These are phyloP conservation scores for Pistacia vera DNA, from an alignment of 345 rosid genomes.

Conservation along the genomic window DNA sequence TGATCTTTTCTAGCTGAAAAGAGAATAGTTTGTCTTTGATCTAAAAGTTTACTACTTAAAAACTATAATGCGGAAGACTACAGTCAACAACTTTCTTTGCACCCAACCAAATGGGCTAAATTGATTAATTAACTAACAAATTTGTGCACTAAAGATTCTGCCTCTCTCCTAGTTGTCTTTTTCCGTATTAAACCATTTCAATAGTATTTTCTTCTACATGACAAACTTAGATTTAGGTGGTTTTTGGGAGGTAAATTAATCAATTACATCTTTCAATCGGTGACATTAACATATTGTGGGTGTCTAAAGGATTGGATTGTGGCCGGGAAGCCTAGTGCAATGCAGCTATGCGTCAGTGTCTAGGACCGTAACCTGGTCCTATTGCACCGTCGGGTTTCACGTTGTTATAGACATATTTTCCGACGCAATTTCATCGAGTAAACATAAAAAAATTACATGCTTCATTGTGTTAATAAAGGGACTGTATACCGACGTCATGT, in stretches of 20 bases:
- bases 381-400: too few species aligned
- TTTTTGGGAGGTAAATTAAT: neutral
- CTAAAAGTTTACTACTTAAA: slow-evolving; percentile 6
- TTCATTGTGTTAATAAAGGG: too few species aligned
- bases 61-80: slow-evolving; percentile 8
- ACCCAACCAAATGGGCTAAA: slow-evolving; percentile 16
- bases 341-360: too few species aligned
- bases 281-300: too few species aligned
- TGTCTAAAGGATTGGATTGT: too few species aligned
- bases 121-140: slow-evolving; percentile 23
- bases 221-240: neutral
- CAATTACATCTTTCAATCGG: neutral
- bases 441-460: too few species aligned
- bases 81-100: neutral
- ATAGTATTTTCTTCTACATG: neutral
- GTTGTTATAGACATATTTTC: too few species aligned
- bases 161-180: neutral
- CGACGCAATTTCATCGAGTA: too few species aligned
- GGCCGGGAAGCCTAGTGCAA: too few species aligned
- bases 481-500: neutral
- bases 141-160: neutral
- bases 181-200: neutral
- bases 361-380: too few species aligned
- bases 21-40: slow-evolving; percentile 34
- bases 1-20: slow-evolving; percentile 24